phyloP scores from a whole-genome alignment of 345 rosid species.

The Conringia planisiliqua region DNA sequence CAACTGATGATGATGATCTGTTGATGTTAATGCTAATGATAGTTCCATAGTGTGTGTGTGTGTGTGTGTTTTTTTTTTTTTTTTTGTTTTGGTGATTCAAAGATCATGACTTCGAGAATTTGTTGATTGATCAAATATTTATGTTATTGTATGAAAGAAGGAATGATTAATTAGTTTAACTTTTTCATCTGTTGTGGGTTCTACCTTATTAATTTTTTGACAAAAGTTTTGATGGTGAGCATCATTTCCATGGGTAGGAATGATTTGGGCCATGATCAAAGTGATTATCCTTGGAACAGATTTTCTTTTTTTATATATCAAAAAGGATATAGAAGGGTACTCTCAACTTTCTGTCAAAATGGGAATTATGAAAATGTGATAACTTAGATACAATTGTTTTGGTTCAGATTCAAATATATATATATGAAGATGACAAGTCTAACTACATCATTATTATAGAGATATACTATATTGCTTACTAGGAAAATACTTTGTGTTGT shows the following conservation, averaged over 20 bases:
- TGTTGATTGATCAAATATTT: slow-evolving; percentile 27
- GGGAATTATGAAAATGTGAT: not conserved
- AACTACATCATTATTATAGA: not conserved
- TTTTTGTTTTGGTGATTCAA: not conserved
- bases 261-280: slow-evolving; percentile 41
- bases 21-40: slow-evolving; percentile 9
- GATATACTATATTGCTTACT: not conserved
- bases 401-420: not conserved
- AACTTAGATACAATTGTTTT: not conserved
- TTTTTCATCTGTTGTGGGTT: slow-evolving; percentile 19
- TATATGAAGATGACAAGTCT: not conserved
- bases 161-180: not conserved
- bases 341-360: slow-evolving; percentile 23
- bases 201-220: slow-evolving; percentile 3
- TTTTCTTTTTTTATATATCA: slow-evolving; percentile 6
- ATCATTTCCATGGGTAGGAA: slow-evolving; percentile 39
- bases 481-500: not conserved
- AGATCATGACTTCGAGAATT: slow-evolving; percentile 19
- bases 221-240: slow-evolving; percentile 21
- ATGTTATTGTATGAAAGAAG: slow-evolving; percentile 23
- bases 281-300: slow-evolving; percentile 28
- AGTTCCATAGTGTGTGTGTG: slow-evolving; percentile 22
- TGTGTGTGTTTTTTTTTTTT: too few species aligned
- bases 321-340: not conserved
- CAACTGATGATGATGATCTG: not conserved